A percentile compares a stretch with the other conserved stretches of the same genome.
phyloP scores from a whole-genome alignment of 1,284 basidiomycete genomes.

The Agaricales sp. region DNA sequence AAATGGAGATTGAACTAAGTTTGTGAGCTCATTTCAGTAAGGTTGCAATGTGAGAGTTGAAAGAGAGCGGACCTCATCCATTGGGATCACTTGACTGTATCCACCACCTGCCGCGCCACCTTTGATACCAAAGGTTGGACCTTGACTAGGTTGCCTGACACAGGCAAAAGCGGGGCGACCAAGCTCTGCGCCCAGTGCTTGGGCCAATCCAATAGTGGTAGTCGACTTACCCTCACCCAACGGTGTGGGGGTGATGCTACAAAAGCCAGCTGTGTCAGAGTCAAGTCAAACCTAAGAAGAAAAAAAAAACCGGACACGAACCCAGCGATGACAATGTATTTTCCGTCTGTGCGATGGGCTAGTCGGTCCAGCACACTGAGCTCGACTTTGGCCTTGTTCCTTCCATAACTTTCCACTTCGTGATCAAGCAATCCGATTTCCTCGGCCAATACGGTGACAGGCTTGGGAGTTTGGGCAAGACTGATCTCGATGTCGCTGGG shows the following conservation, averaged over 20 bases:
- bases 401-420: conserved; percentile 92
- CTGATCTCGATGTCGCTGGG: conserved; percentile 97
- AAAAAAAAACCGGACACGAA: conserved; percentile 21
- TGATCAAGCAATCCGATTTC: conserved; percentile 85
- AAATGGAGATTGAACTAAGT: conserved; percentile 85
- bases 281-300: neutral
- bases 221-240: conserved; percentile 99
- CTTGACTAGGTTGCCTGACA: conserved; percentile 98
- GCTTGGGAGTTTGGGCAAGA: conserved; percentile 90
- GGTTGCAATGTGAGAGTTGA: neutral
- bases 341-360: conserved; percentile 82
- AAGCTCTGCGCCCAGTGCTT: conserved; percentile 93
- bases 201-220: conserved; percentile 95
- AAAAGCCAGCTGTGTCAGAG: conserved; percentile 5
- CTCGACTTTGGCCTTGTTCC: conserved; percentile 97
- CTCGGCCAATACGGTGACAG: conserved; percentile 71
- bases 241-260: conserved; percentile 93
- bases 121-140: conserved; percentile 99
- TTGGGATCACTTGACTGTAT: conserved; percentile 98
- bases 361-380: conserved; percentile 83
- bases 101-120: conserved; percentile 98
- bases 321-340: conserved; percentile 96
- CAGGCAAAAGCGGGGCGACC: conserved; percentile 92
- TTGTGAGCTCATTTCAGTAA: conserved; percentile 9
- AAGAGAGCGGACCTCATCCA: conserved; percentile 77